phyloP scores from a whole-genome alignment of 345 rosid species.

The Aquilaria yunnanensis region DNA sequence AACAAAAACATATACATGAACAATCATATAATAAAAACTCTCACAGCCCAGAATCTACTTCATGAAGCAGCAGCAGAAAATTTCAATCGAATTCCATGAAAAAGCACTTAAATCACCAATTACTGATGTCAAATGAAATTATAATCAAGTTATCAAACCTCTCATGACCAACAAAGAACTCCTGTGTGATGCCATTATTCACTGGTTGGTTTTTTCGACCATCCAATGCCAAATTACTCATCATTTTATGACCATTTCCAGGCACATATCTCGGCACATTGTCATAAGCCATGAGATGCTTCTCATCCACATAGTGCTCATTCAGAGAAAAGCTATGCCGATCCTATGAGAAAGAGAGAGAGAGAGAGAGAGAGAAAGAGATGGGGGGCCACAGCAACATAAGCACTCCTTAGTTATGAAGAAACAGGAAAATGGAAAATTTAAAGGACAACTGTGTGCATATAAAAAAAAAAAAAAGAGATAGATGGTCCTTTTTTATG shows the following conservation, averaged over 20 bases:
- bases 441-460: not conserved
- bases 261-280: constrained; percentile 19
- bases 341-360: constrained; percentile 20
- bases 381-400: no score
- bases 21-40: no score
- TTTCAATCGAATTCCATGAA: no score
- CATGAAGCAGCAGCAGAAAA: no score
- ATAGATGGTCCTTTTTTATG: not conserved
- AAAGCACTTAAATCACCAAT: no score
- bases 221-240: constrained; percentile 14
- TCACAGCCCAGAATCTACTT: no score
- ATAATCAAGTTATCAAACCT: constrained; percentile 21
- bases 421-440: not conserved
- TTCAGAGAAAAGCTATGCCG: constrained; percentile 25
- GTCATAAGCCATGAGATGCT: constrained; percentile 16
- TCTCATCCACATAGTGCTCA: constrained; percentile 23
- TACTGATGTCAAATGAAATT: no score
- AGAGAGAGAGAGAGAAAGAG: not conserved
- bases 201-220: constrained; percentile 19
- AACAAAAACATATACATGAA: no score
- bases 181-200: constrained; percentile 20
- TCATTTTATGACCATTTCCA: constrained; percentile 14
- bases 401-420: constrained; percentile 2
- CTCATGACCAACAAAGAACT: constrained; percentile 21
- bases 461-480: not conserved